Conservation (phyloP, 2,329 filamentous ascomycete genomes). For the Neopestalotiopsis sp. region DNA sequence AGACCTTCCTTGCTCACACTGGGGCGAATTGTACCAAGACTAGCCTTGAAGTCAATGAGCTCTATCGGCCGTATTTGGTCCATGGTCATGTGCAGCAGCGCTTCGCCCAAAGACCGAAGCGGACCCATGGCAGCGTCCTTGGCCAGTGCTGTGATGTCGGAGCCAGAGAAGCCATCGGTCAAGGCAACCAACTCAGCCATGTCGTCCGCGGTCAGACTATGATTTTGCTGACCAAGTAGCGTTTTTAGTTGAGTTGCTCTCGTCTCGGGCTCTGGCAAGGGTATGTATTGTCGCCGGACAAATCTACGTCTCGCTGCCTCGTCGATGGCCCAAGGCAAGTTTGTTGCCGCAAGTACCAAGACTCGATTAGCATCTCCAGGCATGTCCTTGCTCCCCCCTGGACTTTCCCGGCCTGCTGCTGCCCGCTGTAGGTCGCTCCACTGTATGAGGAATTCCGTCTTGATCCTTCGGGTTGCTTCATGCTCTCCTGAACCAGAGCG, state of each 20-base stretch:
- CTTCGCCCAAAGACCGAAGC: slow-evolving; percentile 86
- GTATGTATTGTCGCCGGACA: slow-evolving; percentile 93
- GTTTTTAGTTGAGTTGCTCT: slow-evolving; percentile 79
- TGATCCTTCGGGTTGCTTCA: slow-evolving; percentile 91
- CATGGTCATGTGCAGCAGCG: slow-evolving; percentile 87
- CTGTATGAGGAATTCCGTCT: slow-evolving; percentile 97
- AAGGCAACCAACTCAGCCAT: slow-evolving; percentile 75
- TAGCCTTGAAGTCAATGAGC: slow-evolving; percentile 82
- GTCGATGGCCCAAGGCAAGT: slow-evolving; percentile 96
- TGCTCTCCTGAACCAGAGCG: slow-evolving; percentile 85
- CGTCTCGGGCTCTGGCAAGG: slow-evolving; percentile 84
- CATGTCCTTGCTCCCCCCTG: slow-evolving; percentile 65
- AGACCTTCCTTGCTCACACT: slow-evolving; percentile 87
- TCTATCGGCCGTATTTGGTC: slow-evolving; percentile 91
- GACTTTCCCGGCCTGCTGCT: slow-evolving; percentile 81
- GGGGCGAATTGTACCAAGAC: slow-evolving; percentile 83
- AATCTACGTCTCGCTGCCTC: slow-evolving; percentile 91
- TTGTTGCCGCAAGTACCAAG: slow-evolving; percentile 92
- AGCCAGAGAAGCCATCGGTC: slow-evolving; percentile 96
- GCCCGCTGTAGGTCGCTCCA: slow-evolving; percentile 95
- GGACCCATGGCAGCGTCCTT: slow-evolving; percentile 99
- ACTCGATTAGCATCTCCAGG: slow-evolving; percentile 86
- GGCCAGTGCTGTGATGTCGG: slow-evolving; percentile 93
- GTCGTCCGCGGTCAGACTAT: slow-evolving; percentile 74
- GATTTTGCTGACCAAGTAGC: slow-evolving; percentile 86